Percentiles rank a stretch among this genome's conserved stretches.
Conservation (phyloP, 805 yeast genomes). For the Isabelozyma pseudorhagii region DNA sequence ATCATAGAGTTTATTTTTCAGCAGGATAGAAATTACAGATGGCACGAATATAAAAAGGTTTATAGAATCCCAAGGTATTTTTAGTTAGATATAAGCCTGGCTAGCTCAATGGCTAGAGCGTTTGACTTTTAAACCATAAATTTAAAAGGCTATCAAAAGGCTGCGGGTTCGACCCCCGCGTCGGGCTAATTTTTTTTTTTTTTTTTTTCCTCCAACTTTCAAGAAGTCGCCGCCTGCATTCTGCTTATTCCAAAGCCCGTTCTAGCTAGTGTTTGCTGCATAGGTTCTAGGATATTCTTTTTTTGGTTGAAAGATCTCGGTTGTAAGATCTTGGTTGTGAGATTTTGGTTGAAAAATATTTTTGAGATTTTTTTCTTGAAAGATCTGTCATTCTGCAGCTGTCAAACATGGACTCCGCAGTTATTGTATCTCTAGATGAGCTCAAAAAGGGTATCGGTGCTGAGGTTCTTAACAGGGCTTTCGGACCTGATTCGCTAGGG, state of each 20-base stretch:
- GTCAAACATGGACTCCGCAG: slow-evolving; percentile 31
- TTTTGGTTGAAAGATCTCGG: too few relatives aligned
- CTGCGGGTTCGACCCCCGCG: slow-evolving; percentile 3
- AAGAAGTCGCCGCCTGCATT: too few relatives aligned
- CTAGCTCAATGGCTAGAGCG: slow-evolving; percentile 6
- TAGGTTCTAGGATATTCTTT: too few relatives aligned
- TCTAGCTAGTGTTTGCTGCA: too few relatives aligned
- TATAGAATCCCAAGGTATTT: too few relatives aligned
- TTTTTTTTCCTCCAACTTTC: not conserved
- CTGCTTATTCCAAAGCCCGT: too few relatives aligned
- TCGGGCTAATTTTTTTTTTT: not conserved
- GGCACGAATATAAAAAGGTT: too few relatives aligned
- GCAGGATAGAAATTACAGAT: too few relatives aligned
- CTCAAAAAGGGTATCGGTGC: slow-evolving; percentile 29
- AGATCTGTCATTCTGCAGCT: too few relatives aligned
- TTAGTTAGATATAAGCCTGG: not conserved
- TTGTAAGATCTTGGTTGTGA: too few relatives aligned
- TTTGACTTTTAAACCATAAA: slow-evolving; percentile 2
- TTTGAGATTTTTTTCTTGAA: not conserved
- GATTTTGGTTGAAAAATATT: slow-evolving; percentile 47
- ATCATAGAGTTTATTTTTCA: too few relatives aligned
- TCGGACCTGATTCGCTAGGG: slow-evolving; percentile 56
- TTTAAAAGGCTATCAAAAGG: slow-evolving; percentile 2
- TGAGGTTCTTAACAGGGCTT: slow-evolving; percentile 38
- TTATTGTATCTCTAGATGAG: slow-evolving; percentile 25